These are phyloP conservation scores for Monotropa hypopitys DNA, from an alignment of 179 eudicot genomes.

Conservation along the genomic window DNA sequence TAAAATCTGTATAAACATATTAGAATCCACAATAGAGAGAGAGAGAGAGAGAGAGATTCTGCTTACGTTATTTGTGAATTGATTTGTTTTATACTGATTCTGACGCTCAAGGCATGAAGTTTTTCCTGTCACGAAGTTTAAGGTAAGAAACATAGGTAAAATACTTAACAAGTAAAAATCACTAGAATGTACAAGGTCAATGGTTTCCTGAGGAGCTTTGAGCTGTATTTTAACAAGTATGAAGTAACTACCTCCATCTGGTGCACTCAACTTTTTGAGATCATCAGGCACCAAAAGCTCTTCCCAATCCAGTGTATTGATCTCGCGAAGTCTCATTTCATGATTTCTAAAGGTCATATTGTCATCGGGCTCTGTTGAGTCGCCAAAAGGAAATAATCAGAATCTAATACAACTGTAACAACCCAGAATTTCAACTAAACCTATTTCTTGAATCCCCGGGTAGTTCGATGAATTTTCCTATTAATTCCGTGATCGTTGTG, in stretches of 20 bases:
- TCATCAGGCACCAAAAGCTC: constrained; percentile 70
- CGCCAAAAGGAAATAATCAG: constrained; percentile 2
- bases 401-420: neutral
- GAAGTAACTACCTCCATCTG: constrained; percentile 36
- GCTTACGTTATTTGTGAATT: constrained; percentile 45
- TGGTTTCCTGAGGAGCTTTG: neutral
- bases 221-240: neutral
- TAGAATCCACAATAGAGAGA: neutral
- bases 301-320: constrained; percentile 93
- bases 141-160: neutral
- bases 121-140: constrained; percentile 24
- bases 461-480: no score
- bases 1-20: neutral
- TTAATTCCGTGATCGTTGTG: no score
- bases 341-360: constrained; percentile 28
- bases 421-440: no score
- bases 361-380: constrained; percentile 35
- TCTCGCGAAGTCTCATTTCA: constrained; percentile 69
- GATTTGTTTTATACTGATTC: constrained; percentile 23
- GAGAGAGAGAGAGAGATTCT: neutral
- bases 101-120: constrained; percentile 27
- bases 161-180: neutral
- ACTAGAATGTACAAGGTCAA: neutral
- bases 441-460: no score
- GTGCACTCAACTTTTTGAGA: constrained; percentile 24